Percentiles rank a stretch among this genome's conserved stretches.
These are phyloP conservation scores for Boletus vermiculosoides DNA, from an alignment of 768 basidiomycete species.

Conservation along the genomic window DNA sequence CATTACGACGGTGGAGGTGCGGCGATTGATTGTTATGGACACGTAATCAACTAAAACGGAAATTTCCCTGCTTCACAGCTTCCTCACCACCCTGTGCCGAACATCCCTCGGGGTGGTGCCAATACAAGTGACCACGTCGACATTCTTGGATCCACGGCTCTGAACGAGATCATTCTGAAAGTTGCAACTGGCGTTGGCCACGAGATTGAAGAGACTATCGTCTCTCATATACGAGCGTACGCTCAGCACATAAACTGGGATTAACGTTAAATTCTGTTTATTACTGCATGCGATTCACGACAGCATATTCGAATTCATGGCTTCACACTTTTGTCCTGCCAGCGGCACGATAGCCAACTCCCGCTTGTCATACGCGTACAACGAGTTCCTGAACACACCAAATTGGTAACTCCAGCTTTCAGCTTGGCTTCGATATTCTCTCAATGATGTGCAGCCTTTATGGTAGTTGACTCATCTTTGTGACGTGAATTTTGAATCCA, in stretches of 20 bases:
- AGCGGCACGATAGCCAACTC: not conserved
- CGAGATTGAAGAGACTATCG: constrained; percentile 65
- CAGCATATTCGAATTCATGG: constrained; percentile 2
- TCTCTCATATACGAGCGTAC: constrained; percentile 79
- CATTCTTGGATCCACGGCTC: constrained; percentile 68
- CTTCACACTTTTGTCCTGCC: not conserved
- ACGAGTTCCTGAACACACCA: not conserved
- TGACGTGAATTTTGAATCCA: not conserved
- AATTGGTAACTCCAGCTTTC: not conserved
- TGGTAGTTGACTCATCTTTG: not conserved
- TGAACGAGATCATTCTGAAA: constrained; percentile 91
- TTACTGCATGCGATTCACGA: not conserved
- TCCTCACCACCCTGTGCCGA: constrained; percentile 71
- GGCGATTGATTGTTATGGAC: constrained; percentile 13
- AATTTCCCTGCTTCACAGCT: constrained; percentile 46
- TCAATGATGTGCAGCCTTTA: not conserved
- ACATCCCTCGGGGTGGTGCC: constrained; percentile 84
- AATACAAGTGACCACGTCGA: constrained; percentile 92
- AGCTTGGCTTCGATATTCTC: constrained; percentile 5
- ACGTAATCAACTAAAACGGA: constrained; percentile 2
- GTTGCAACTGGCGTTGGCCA: constrained; percentile 82
- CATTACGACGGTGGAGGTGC: constrained; percentile 83
- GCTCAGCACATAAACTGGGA: constrained; percentile 78
- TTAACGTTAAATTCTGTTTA: constrained; percentile 28
- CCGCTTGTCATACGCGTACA: not conserved